Conservation (phyloP, 805 yeast species). For the Grigorovia transvaalensis region DNA sequence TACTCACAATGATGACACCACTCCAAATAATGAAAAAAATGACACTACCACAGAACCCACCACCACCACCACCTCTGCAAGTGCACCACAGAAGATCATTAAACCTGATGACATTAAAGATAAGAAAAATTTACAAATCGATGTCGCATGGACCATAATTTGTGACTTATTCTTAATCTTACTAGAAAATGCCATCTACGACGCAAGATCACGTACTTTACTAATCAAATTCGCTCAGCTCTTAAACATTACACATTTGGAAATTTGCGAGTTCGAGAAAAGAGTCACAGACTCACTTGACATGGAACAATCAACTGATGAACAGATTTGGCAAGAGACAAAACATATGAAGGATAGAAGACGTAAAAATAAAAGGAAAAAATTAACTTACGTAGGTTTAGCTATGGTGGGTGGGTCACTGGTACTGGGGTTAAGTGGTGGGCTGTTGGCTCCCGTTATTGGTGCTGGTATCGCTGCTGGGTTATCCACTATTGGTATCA, state of each 20-base stretch:
- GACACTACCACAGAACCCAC: not conserved
- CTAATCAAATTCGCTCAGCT: slow-evolving; percentile 55
- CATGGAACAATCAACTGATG: slow-evolving; percentile 68
- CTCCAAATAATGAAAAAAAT: not conserved
- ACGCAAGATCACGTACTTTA: slow-evolving; percentile 78
- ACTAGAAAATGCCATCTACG: slow-evolving; percentile 77
- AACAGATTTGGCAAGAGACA: slow-evolving; percentile 61
- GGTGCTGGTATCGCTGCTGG: slow-evolving; percentile 99
- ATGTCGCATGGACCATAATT: slow-evolving; percentile 84
- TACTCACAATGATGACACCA: not conserved
- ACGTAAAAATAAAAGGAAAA: slow-evolving; percentile 52
- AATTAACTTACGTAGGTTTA: slow-evolving; percentile 78
- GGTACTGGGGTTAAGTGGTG: slow-evolving; percentile 90
- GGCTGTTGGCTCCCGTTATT: slow-evolving; percentile 90
- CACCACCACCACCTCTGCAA: not conserved
- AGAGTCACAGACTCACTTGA: slow-evolving; percentile 85
- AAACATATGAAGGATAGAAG: slow-evolving; percentile 61
- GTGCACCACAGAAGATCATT: slow-evolving; percentile 12
- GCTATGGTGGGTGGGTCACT: slow-evolving; percentile 96
- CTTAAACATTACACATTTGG: slow-evolving; percentile 51
- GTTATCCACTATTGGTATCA: slow-evolving; percentile 82
- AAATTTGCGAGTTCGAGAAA: slow-evolving; percentile 80
- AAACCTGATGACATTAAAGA: slow-evolving; percentile 28
- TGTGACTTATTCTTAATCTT: slow-evolving; percentile 82
- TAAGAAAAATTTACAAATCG: slow-evolving; percentile 44